Evolutionary conservation across 352 stramenopile species (phyloP), one percentile per base, ranked within the genome.

Genomic region (Phytophthora tentaculata): DNA sequence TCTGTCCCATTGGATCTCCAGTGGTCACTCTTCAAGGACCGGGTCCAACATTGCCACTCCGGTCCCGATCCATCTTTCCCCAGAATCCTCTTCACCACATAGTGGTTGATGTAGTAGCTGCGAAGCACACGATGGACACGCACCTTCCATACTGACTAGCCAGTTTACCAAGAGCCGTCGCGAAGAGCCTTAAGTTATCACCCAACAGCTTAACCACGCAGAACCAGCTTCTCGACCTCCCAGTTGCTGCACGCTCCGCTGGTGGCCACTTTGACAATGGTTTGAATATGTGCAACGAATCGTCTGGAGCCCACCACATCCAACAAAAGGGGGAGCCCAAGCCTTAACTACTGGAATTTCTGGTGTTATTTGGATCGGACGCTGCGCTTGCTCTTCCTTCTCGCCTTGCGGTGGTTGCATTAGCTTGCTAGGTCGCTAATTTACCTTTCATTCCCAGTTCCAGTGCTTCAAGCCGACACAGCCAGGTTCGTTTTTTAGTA

Each of bases 401-500:
- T 4, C 28, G 8, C 5, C 8, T 32, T 32, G 5, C 5, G 28
- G 28, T 9, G 28, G 28, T 32, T 32, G 28, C 8, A 9, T 32
- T 4, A 32, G 8, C 28, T 32, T 56, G 17, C 12, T 16, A 50
- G 2, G 5, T 41, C 19, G 6, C n/a, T 14, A n/a, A 60, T 60
- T 9, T 66, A 24, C 4, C 1, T 5, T 59, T 59, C 1, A n/a
- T 47, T 28, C 55, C 59, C 13, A 66, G 41, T n/a, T 60, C 14
- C 14, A 69, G 20, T 2, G 52, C 48, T 14, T 69, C 61, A 2
- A 69, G 61, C 6, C n/a, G 45, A 5, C 35, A 29, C 26, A 63
- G 45, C 0, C 52, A 16, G 10, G 45, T 44, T 14, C 61, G 32
- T 53, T 69, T 24, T 48, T 64, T 35, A 2, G 57, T 14, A 12